Evolutionary conservation across 148 eudicot genomes (phyloP), one percentile per base, ranked within the genome.

Genomic region (Diospyros lotus): DNA sequence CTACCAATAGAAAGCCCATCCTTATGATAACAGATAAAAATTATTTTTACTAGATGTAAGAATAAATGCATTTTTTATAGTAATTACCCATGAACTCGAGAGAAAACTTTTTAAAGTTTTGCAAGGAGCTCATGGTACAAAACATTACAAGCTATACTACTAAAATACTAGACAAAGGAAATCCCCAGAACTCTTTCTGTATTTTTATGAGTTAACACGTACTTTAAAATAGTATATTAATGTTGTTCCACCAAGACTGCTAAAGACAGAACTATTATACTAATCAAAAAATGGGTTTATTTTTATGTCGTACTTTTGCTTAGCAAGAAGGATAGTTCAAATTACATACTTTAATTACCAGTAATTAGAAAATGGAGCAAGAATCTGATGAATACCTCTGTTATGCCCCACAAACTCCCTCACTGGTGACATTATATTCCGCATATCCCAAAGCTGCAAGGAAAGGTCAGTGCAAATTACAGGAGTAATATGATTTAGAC

Each of bases 391-490:
- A 71, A 56, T 84, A 90, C 98, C 98, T 90, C 89, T 92, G 69
- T 93, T 89, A 88, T 92, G 99, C 50, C 97, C 99, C 7, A 82
- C 88, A 70, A 95, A 93, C 80, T 92, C 99, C 82, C 81, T 93
- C 58, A 95, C 85, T 46, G 99, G 99, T 73, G 90, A 66, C 89
- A 90, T 84, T 60, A 73, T 79, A 79, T 92, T 90, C 68, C 97
- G 88, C 99, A 95, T 89, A 84, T 95, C 99, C 97, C 97, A 93
- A 66, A 92, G 87, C 99, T 95, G 91, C 81, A 86, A 53, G 76
- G 44, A 77, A 58, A 42, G 4, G 18, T 4, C 18, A 51, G 43
- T 41, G 66, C 48, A 6, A 80, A 40, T 77, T 73, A 80, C 8
- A 48, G n/a, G 28, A 42, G 65, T 15, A 52, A 58, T 11, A 67